Base-by-base conservation (phyloP, 768 basidiomycete species). In the Pisolithus orientalis region DNA sequence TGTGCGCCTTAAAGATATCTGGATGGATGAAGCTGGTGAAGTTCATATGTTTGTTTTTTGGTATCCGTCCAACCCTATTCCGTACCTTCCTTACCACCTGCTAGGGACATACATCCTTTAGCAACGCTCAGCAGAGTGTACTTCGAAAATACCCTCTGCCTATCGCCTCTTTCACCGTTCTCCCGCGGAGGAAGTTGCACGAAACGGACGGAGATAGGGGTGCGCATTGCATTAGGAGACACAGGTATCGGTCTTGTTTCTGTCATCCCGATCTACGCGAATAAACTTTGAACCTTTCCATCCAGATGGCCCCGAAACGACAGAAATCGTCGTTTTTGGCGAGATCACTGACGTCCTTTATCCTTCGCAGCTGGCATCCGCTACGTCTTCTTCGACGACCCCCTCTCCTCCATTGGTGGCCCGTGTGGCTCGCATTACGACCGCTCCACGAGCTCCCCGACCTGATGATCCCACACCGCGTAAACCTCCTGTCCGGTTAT, bases 391-490 rank as follows among this genome's bases (percentile, higher is more conserved):
- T 32, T 68, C 69, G 13, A 49, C 61, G 8, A 62, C 64, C 3
- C 21, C 38, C 44, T 48, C 65, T 31, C 42, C 59, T 2, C 66
- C 65, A 1, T 59, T 59, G 0, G 57, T 78, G 5, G 58, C 51
- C 21, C 68, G 71, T 16, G 85, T 85, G 6, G 84, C 80, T 0
- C 79, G 83, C 39, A 75, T 87, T 53, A 72, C 75, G 8, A 62
- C 77, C 59, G 61, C 65, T 14, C 70, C 75, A 44, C 72, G 59
- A 2, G 54, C 61, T 0, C 84, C 84, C 4, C 74, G 88, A 34
- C 88, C 88, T 0, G 88, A 90, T 55, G 88, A 90, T 54, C 88
- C 87, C 0, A 87, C 83, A 5, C 88, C 88, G 7, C 84, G 88
- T 16, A 73, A 76, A 28, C 86, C 87, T 0, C 84, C 86, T 4